These are phyloP conservation scores for Diplodia seriata DNA, from an alignment of 2,329 filamentous ascomycete species.

Conservation along the genomic window DNA sequence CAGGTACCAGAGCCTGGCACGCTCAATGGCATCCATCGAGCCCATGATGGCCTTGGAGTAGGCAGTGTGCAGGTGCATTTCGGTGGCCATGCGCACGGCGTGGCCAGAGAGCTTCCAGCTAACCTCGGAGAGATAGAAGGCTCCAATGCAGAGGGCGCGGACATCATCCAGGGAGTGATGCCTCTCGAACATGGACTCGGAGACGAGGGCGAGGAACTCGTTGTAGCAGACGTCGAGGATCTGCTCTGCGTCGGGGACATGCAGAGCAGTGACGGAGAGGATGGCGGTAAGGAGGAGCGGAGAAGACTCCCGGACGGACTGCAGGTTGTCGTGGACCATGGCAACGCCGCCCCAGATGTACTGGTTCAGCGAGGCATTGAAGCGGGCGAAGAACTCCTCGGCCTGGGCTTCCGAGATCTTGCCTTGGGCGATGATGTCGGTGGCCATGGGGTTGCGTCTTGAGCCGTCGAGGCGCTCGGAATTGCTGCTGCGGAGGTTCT, in stretches of 20 bases:
- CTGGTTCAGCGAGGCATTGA: conserved; percentile 42
- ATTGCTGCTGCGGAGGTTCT: conserved; percentile 43
- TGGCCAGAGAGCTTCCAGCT: conserved; percentile 51
- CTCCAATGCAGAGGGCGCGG: conserved; percentile 49
- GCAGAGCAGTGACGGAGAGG: conserved; percentile 42
- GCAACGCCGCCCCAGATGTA: conserved; percentile 46
- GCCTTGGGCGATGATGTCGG: conserved; percentile 45
- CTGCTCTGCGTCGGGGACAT: conserved; percentile 41
- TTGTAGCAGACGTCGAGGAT: conserved; percentile 44
- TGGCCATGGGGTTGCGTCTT: conserved; percentile 38
- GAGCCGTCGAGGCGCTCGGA: conserved; percentile 38
- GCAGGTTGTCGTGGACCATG: conserved; percentile 42
- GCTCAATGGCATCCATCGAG: conserved; percentile 45
- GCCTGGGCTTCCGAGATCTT: conserved; percentile 41
- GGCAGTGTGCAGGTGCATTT: conserved; percentile 50
- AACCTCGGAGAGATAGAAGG: conserved; percentile 51
- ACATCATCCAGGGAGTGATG: conserved; percentile 50
- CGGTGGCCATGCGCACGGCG: conserved; percentile 50
- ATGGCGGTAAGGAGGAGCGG: conserved; percentile 44
- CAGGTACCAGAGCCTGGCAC: conserved; percentile 50
- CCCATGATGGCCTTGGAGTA: conserved; percentile 47
- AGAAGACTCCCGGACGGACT: conserved; percentile 41
- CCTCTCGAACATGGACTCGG: conserved; percentile 44
- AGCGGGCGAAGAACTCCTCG: conserved; percentile 43
- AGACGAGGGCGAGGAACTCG: conserved; percentile 44